These are phyloP conservation scores for Paecilomyces sp. DNA, from an alignment of 2,329 filamentous ascomycete genomes.

Conservation along the genomic window DNA sequence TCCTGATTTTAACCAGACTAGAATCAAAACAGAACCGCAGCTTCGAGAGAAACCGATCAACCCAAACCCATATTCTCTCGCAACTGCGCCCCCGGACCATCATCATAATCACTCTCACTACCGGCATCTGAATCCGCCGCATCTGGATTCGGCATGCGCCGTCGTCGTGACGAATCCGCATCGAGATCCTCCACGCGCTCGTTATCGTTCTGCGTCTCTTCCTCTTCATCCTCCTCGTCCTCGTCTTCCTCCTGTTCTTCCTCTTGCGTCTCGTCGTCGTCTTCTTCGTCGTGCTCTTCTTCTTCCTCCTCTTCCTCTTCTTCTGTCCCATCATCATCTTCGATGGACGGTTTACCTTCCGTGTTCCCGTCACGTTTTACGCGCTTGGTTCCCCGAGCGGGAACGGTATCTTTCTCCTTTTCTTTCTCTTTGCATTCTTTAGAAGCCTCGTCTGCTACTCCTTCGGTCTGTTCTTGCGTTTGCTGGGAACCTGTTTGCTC, in stretches of 20 bases:
- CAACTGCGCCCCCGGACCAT: constrained; percentile 8
- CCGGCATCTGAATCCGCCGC: background rate
- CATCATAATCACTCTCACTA: constrained; percentile 6
- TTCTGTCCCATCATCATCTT: constrained; percentile 6
- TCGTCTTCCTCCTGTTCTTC: constrained; percentile 7
- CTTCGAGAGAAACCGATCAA: background rate
- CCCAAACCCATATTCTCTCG: constrained; percentile 7
- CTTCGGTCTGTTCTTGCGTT: constrained; percentile 39
- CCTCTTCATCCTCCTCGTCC: constrained; percentile 14
- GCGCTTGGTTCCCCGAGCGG: constrained; percentile 11
- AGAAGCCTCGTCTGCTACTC: constrained; percentile 51
- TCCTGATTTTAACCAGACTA: background rate
- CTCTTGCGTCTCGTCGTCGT: constrained; percentile 3
- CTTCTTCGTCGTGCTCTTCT: constrained; percentile 15
- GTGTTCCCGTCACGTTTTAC: constrained; percentile 4
- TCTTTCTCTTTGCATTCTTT: background rate
- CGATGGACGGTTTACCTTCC: background rate
- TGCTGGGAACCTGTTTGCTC: constrained; percentile 3
- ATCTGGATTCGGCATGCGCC: background rate
- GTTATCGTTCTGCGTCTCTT: constrained; percentile 22
- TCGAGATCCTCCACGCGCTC: constrained; percentile 33
- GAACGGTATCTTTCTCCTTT: constrained; percentile 55
- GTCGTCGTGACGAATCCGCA: constrained; percentile 8
- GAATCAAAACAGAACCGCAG: background rate
- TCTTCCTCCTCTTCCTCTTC: constrained; percentile 6